These are phyloP conservation scores for Telfairia occidentalis DNA, from an alignment of 331 rosid species.

Conservation along the genomic window DNA sequence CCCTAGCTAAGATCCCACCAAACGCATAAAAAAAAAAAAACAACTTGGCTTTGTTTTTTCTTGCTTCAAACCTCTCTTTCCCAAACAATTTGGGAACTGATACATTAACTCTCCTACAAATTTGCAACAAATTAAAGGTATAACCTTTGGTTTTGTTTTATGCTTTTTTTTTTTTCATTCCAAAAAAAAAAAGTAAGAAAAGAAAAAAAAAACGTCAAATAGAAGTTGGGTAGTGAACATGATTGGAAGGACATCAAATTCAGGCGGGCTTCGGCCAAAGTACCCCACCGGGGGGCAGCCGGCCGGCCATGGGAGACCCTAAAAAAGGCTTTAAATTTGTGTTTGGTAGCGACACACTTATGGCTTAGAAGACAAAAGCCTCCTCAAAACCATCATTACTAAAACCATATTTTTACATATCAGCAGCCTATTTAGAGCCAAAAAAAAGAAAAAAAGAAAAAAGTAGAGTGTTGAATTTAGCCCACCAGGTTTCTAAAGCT, in stretches of 20 bases:
- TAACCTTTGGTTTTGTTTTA: not conserved
- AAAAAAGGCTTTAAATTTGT: not conserved
- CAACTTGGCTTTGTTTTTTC: not conserved
- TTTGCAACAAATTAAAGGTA: not conserved
- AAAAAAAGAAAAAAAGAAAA: not conserved
- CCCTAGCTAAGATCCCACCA: not conserved
- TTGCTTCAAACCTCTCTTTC: not conserved
- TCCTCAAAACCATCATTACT: conserved; percentile 1
- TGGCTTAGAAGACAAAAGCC: not conserved
- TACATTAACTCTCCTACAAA: not conserved
- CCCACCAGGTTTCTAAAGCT: not conserved
- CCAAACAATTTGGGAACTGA: not conserved
- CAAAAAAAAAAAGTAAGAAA: not conserved
- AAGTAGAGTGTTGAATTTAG: not conserved
- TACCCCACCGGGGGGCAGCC: conserved; percentile 4
- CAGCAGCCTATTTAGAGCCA: not conserved
- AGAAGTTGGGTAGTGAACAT: not conserved
- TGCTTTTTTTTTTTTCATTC: not conserved
- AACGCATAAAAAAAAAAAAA: not conserved
- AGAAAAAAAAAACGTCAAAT: not conserved
- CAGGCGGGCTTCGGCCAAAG: not conserved
- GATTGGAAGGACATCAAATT: not conserved
- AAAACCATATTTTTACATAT: not conserved
- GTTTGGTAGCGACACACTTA: conserved; percentile 10
- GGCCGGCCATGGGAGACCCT: conserved; percentile 1